A percentile compares a stretch with the other conserved stretches of the same genome.
Evolutionary conservation across 169 alveolate species (phyloP).

Genomic region (Cyclospora cayetanensis): DNA sequence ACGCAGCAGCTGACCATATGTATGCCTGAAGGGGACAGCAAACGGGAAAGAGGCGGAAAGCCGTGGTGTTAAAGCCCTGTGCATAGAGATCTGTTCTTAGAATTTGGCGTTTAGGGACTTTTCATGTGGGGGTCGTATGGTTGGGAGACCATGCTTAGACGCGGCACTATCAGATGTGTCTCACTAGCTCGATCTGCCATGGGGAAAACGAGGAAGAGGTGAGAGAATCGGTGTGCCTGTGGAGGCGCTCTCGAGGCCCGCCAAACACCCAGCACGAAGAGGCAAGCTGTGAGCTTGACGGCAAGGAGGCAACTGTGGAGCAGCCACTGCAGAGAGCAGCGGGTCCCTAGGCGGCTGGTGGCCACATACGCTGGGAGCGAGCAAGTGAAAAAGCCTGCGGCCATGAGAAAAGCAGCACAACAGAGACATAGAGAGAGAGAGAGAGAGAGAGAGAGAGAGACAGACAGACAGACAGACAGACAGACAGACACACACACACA

Average conservation of each 20-base stretch:
- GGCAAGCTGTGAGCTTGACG: constrained; percentile 7
- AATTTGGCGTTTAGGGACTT: too few relatives aligned
- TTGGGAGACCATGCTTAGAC: background rate
- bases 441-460: background rate
- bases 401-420: background rate
- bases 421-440: background rate
- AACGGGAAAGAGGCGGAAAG: background rate
- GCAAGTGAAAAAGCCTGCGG: background rate
- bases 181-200: background rate
- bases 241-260: background rate
- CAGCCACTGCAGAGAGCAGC: constrained; percentile 29
- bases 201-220: background rate
- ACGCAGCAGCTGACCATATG: constrained; percentile 26
- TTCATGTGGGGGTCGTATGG: too few relatives aligned
- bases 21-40: constrained; percentile 4
- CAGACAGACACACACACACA: background rate
- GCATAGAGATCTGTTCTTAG: background rate
- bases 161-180: background rate
- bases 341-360: background rate
- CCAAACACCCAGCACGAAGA: constrained; percentile 11
- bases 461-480: background rate
- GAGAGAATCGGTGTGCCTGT: background rate
- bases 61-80: background rate
- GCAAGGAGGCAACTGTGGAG: constrained; percentile 34
- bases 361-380: background rate